Conservation (phyloP, 768 basidiomycete species). For the Rhodotorula paludigena region DNA sequence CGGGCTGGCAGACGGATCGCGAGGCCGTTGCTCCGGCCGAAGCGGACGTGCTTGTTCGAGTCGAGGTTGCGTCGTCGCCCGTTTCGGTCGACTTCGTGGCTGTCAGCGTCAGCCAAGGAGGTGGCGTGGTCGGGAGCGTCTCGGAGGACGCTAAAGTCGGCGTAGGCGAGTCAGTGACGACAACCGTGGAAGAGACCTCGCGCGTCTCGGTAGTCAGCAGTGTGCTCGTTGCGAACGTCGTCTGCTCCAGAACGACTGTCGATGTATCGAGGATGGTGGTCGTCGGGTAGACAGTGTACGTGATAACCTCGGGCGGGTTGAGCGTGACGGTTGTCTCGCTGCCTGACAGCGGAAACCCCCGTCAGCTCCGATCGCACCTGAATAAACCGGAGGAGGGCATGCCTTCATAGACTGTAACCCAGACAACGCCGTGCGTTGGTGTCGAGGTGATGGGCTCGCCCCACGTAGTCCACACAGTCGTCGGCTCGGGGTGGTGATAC, state of each 20-base stretch:
- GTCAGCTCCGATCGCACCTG: neutral
- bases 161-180: neutral
- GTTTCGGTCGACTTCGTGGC: neutral
- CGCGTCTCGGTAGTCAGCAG: neutral
- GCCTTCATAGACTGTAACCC: constrained; percentile 13
- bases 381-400: rapidly evolving
- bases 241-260: neutral
- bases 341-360: neutral
- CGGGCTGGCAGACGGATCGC: neutral
- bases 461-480: constrained; percentile 5
- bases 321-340: constrained; percentile 6
- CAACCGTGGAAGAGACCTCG: neutral
- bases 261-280: neutral
- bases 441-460: neutral
- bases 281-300: constrained; percentile 1
- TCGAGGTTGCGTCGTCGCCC: too few species aligned
- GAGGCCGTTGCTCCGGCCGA: neutral
- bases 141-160: neutral
- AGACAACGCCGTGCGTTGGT: neutral
- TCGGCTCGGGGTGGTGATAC: neutral
- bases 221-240: neutral
- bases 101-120: neutral
- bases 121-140: constrained; percentile 7
- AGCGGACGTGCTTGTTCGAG: neutral
- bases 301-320: neutral